Evolutionary conservation across 1,284 basidiomycete genomes (phyloP), one percentile per base, ranked within the genome.

Genomic region (Boletellus deceptivus): DNA sequence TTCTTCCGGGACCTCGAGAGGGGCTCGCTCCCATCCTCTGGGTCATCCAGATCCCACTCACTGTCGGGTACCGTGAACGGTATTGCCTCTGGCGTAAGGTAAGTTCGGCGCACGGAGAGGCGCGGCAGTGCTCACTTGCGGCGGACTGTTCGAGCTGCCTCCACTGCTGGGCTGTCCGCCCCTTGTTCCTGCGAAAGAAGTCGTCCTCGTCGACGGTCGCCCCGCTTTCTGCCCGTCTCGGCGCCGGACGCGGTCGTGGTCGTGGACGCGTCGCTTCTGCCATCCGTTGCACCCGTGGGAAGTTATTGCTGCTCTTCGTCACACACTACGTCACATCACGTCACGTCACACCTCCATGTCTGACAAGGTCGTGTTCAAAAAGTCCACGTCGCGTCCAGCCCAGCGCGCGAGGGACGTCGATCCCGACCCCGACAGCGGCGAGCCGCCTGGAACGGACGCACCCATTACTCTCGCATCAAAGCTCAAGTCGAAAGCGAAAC

Each of bases 401-500:
- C 76, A 73, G 48, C 72, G 84, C 39, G 64, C 75, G 41, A 73
- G 84, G 48, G 73, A 76, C 35, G 72, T 73, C 14, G 70, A 75
- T 35, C 71, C 67, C 20, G 64, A 64, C 58, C 71, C 67, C 20
- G 64, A 64, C 58, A 49, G 35, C 65, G 48, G 10, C 49, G 60
- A 41, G 50, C 46, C 39, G 55, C 34, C 43, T 4, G 27, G 29
- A 68, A 70, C 37, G 4, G 74, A 79, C 1, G 77, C 84, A 0
- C 83, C 84, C 4, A 81, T 74, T 52, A 75, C 75, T 0, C 64
- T 87, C 43, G 82, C 78, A 1, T 69, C 80, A 6, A 88, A 84
- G 65, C 62, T 89, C 51, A 91, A 84, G 75, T 83, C 77, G 59
- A 84, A 86, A 65, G 70, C 72, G 46, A 84, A 82, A 62, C 83